Conservation (phyloP, 179 eudicot species). For the Beta lomatogona region DNA sequence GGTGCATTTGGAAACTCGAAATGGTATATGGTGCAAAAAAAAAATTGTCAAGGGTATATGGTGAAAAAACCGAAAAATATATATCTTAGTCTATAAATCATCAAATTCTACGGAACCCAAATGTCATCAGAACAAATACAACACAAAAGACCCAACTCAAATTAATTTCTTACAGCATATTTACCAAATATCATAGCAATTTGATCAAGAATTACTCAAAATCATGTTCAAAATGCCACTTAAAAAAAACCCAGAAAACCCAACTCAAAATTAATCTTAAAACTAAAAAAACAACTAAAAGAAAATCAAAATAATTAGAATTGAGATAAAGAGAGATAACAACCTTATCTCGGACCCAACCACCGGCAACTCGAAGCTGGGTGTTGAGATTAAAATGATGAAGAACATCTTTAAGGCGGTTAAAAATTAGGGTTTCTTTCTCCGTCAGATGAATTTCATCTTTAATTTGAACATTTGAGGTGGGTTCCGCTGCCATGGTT, state of each 20-base stretch:
- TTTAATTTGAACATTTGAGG: constrained; percentile 47
- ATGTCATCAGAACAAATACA: neutral
- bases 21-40: too few species aligned
- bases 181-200: neutral
- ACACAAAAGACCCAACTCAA: neutral
- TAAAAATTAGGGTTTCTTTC: constrained; percentile 65
- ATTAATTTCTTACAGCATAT: too few species aligned
- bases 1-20: too few species aligned
- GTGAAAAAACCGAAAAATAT: too few species aligned
- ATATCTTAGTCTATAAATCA: neutral
- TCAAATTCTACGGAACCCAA: neutral
- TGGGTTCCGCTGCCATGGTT: constrained; percentile 26
- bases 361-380: constrained; percentile 94
- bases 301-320: neutral
- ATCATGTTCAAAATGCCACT: too few species aligned
- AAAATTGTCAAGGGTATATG: too few species aligned
- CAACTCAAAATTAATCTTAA: neutral
- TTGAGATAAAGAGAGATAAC: neutral
- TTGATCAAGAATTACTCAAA: neutral
- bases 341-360: constrained; percentile 97
- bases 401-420: constrained; percentile 63
- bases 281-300: constrained; percentile 3
- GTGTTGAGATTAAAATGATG: constrained; percentile 58
- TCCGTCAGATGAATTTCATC: constrained; percentile 65
- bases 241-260: neutral